Evolutionary conservation across 495 filamentous ascomycete genomes (phyloP).

Genomic region (Apiosordaria backusii): DNA sequence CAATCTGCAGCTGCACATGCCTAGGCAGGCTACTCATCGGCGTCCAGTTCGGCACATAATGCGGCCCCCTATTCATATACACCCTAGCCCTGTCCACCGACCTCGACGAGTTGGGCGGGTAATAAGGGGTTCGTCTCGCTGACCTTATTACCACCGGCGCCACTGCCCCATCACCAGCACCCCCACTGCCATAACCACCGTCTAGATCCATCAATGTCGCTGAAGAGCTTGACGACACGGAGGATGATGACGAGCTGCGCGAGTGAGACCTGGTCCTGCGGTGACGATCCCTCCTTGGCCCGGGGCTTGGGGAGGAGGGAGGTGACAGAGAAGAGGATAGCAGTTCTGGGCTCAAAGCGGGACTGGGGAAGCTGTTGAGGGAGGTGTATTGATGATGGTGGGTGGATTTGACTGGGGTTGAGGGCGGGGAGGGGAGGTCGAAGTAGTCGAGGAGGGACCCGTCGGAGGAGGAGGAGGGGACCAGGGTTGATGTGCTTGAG

Average conservation of each 20-base stretch:
- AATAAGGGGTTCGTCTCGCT: slow-evolving; percentile 22
- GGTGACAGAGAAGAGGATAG: not conserved
- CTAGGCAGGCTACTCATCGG: slow-evolving; percentile 22
- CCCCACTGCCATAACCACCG: not conserved
- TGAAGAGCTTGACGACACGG: not conserved
- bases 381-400: not conserved
- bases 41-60: slow-evolving; percentile 26
- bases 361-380: slow-evolving; percentile 5
- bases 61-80: slow-evolving; percentile 26
- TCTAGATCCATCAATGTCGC: not conserved
- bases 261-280: not conserved
- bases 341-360: slow-evolving; percentile 8
- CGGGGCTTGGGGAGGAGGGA: not conserved
- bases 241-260: slow-evolving; percentile 6
- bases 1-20: slow-evolving; percentile 21
- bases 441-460: slow-evolving; percentile 24
- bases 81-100: slow-evolving; percentile 17
- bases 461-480: slow-evolving; percentile 17
- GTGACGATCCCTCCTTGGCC: not conserved
- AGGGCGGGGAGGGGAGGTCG: slow-evolving; percentile 24
- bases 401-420: slow-evolving; percentile 12
- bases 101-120: slow-evolving; percentile 27
- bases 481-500: slow-evolving; percentile 18
- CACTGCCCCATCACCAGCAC: not conserved
- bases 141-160: slow-evolving; percentile 11